These are phyloP conservation scores for Phalaenopsis aphrodite DNA, from an alignment of 106 monocot genomes.

Conservation along the genomic window DNA sequence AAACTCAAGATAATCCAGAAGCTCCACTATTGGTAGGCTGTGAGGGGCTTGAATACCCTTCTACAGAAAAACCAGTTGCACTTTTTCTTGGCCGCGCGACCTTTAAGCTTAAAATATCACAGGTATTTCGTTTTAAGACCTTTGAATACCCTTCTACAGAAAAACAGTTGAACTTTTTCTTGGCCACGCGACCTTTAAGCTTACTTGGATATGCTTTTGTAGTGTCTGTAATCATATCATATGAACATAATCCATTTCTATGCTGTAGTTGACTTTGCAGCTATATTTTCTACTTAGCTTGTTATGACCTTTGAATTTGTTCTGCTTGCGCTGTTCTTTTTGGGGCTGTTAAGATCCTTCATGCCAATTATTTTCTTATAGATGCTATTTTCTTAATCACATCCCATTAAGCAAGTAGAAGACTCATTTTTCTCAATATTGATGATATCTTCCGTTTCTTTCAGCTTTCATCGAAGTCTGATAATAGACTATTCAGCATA, in stretches of 20 bases:
- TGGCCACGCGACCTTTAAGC: not conserved
- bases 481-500: conserved; percentile 74
- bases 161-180: too few relatives aligned
- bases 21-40: conserved; percentile 53
- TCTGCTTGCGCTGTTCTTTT: not conserved
- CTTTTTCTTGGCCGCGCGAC: conserved; percentile 68
- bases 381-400: not conserved
- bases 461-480: conserved; percentile 89
- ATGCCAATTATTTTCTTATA: not conserved
- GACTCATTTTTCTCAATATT: not conserved
- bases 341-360: not conserved
- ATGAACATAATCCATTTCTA: not conserved
- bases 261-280: not conserved
- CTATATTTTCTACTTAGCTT: not conserved
- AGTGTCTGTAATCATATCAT: not conserved
- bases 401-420: not conserved
- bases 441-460: conserved; percentile 13
- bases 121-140: conserved; percentile 24
- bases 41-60: conserved; percentile 76
- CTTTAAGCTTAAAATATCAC: conserved; percentile 85
- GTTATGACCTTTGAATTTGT: not conserved
- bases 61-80: conserved; percentile 38
- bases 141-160: too few relatives aligned
- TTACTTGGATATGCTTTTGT: not conserved
- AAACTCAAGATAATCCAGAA: conserved; percentile 46